phyloP scores from a whole-genome alignment of 495 filamentous ascomycete genomes.

The Neurospora discreta region DNA sequence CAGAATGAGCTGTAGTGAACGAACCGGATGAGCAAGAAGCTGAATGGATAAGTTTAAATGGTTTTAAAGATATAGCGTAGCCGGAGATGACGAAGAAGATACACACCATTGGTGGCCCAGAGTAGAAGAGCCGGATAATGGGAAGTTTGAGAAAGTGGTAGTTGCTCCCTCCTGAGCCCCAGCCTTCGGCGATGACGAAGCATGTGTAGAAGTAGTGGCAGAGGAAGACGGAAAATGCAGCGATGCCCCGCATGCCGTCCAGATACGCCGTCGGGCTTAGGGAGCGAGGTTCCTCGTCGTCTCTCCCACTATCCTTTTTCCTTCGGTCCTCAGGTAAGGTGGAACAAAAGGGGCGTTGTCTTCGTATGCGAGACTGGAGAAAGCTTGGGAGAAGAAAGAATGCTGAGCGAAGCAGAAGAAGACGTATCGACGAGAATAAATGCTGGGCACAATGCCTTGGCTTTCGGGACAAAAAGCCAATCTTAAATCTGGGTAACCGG shows the following conservation, averaged over 20 bases:
- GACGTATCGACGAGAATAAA: background rate
- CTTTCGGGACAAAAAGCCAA: background rate
- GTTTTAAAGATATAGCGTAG: conserved; percentile 56
- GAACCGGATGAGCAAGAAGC: background rate
- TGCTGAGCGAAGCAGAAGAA: conserved; percentile 12
- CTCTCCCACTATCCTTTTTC: background rate
- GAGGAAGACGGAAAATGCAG: conserved; percentile 47
- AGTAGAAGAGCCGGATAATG: conserved; percentile 53
- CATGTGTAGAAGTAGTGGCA: conserved; percentile 38
- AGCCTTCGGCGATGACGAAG: conserved; percentile 34
- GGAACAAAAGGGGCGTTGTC: background rate
- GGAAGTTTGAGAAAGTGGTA: conserved; percentile 48
- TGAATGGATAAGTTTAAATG: conserved; percentile 43
- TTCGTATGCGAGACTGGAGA: conserved; percentile 15
- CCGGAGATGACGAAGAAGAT: conserved; percentile 71
- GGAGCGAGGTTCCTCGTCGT: conserved; percentile 8
- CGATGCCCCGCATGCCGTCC: conserved; percentile 47
- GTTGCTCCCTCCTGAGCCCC: conserved; percentile 19
- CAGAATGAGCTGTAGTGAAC: conserved; percentile 19
- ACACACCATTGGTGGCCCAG: conserved; percentile 60
- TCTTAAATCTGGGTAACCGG: background rate
- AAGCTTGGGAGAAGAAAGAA: conserved; percentile 31
- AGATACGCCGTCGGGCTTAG: conserved; percentile 41
- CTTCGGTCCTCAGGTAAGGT: background rate
- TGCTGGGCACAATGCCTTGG: background rate